Percentiles rank a stretch among this genome's conserved stretches.
Evolutionary conservation across 2,329 filamentous ascomycete genomes (phyloP).

Genomic region (Tothia fuscella): DNA sequence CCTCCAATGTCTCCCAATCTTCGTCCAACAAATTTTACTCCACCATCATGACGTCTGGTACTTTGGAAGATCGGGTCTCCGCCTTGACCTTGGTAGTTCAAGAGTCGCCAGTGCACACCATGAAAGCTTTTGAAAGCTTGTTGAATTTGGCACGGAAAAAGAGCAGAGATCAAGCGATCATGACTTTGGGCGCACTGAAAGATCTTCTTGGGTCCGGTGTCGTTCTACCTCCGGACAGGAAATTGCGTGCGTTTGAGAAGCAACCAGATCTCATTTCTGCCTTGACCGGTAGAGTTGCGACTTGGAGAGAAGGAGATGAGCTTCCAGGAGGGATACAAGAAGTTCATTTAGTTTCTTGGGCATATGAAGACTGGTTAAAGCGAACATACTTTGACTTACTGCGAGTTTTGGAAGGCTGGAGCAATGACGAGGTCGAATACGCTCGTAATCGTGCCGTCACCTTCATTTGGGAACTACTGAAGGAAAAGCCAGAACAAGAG

Average conservation of each 20-base stretch:
- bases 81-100: constrained; percentile 88
- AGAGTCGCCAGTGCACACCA: constrained; percentile 89
- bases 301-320: constrained; percentile 57
- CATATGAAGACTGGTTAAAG: constrained; percentile 92
- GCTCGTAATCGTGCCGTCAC: constrained; percentile 78
- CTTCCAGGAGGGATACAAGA: constrained; percentile 65
- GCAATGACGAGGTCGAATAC: constrained; percentile 89
- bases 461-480: constrained; percentile 81
- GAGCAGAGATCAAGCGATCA: constrained; percentile 82
- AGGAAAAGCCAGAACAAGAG: constrained; percentile 95
- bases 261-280: constrained; percentile 66
- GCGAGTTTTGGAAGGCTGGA: constrained; percentile 85
- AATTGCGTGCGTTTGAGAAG: constrained; percentile 64
- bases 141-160: constrained; percentile 79
- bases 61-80: constrained; percentile 91
- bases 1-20: constrained; percentile 59
- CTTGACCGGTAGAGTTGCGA: constrained; percentile 29
- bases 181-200: constrained; percentile 84
- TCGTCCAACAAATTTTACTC: constrained; percentile 94
- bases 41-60: constrained; percentile 93
- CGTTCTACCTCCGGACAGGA: constrained; percentile 69
- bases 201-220: constrained; percentile 87
- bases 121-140: constrained; percentile 76
- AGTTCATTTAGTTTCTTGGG: constrained; percentile 74
- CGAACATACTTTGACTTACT: constrained; percentile 86